phyloP scores from a whole-genome alignment of 2,329 filamentous ascomycete genomes.

The Colletotrichum tropicicola region DNA sequence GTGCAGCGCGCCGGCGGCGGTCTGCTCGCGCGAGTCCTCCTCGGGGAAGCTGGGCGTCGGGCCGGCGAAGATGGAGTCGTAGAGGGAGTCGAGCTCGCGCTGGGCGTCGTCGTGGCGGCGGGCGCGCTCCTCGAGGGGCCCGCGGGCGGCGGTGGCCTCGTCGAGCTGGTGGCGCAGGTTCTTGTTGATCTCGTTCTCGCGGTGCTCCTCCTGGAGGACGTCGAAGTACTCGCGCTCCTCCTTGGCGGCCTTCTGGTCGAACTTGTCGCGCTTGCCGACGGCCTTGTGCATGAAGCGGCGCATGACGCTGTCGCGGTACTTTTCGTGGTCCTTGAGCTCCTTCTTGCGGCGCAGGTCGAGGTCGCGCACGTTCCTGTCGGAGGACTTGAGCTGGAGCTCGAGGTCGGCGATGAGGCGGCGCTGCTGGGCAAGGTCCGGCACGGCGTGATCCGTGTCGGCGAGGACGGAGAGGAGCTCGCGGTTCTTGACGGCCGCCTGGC shows the following conservation, averaged over 20 bases:
- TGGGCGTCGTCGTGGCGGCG: conserved; percentile 50
- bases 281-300: conserved; percentile 61
- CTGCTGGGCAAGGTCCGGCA: conserved; percentile 54
- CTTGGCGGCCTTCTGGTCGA: conserved; percentile 56
- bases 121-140: conserved; percentile 45
- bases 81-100: conserved; percentile 58
- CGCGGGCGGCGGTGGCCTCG: conserved; percentile 46
- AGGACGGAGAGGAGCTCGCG: conserved; percentile 54
- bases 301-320: conserved; percentile 61
- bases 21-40: conserved; percentile 58
- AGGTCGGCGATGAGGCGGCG: conserved; percentile 55
- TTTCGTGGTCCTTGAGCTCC: conserved; percentile 61
- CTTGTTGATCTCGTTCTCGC: conserved; percentile 52
- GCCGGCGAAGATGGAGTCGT: conserved; percentile 62
- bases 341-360: conserved; percentile 52
- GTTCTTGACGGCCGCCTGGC: conserved; percentile 49
- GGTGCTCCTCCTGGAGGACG: conserved; percentile 57
- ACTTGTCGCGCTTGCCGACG: conserved; percentile 57
- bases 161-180: conserved; percentile 48
- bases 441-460: conserved; percentile 58
- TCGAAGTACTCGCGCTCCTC: conserved; percentile 66
- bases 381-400: conserved; percentile 46
- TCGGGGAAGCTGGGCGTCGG: conserved; percentile 61
- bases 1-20: conserved; percentile 42
- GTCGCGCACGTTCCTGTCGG: conserved; percentile 46